Conservation (phyloP, 2,329 filamentous ascomycete genomes). For the Aspergillus alliaceus region DNA sequence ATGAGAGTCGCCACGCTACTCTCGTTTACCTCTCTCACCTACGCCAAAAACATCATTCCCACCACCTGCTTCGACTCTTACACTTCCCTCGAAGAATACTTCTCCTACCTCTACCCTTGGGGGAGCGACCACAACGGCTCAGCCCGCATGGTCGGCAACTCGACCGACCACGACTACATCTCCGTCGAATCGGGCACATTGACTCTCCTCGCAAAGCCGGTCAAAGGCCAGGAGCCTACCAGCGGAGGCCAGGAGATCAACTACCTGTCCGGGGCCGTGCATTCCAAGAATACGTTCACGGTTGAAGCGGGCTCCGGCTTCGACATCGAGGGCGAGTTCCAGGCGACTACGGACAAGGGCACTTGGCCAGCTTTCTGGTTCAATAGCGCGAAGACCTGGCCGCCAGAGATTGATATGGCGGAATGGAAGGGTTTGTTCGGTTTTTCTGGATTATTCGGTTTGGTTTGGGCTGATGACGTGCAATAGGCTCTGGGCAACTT, state of each 20-base stretch:
- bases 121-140: constrained; percentile 59
- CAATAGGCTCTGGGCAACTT: constrained; percentile 30
- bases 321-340: constrained; percentile 41
- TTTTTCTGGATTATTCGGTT: no score
- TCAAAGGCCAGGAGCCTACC: constrained; percentile 28
- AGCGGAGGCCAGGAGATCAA: constrained; percentile 43
- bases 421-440: constrained; percentile 64
- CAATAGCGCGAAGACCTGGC: constrained; percentile 56
- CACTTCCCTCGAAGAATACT: constrained; percentile 40
- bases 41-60: constrained; percentile 22
- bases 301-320: constrained; percentile 40
- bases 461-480: background rate
- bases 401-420: constrained; percentile 61
- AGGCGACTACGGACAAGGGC: constrained; percentile 40
- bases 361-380: constrained; percentile 64
- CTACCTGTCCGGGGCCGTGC: constrained; percentile 53
- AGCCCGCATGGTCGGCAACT: constrained; percentile 50
- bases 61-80: constrained; percentile 32
- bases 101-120: constrained; percentile 58
- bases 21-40: constrained; percentile 4
- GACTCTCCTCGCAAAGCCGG: constrained; percentile 50
- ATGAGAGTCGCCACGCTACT: constrained; percentile 1
- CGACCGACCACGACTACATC: constrained; percentile 43
- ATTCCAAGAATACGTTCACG: constrained; percentile 45
- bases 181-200: constrained; percentile 43